Evolutionary conservation across 1,284 basidiomycete species (phyloP), one percentile per base, ranked within the genome.

Genomic region (Neolentinus lepideus): DNA sequence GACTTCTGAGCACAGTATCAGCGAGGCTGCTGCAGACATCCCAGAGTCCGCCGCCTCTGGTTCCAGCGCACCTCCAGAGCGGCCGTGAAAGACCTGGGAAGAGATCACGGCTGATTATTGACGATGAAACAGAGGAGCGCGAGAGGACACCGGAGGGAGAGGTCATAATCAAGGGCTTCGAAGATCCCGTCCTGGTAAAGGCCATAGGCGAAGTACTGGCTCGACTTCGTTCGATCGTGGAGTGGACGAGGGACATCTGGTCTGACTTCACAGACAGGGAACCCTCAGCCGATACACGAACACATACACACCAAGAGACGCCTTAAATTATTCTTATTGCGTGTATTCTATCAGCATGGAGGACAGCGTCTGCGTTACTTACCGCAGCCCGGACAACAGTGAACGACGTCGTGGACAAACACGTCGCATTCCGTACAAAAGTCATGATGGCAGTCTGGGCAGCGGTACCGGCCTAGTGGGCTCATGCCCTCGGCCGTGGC

Each of bases 391-490:
- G 81, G 81, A 67, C 81, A 84, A 16, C 80, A 81, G 62, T 84
- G 81, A 51, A 84, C 69, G 22, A 79, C 79, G 60, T 82, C 79
- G 61, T 84, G 81, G 19, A 84, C 75, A 63, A 83, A 83, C 27
- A 83, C 72, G 66, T 87, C 84, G 65, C 84, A 87, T 27, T 85
- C 83, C 22, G 75, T 71, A 65, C 84, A 85, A 63, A 85, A 82
- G 60, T 79, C 71, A 54, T 76, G 66, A n/a, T 67, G 61, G 66
- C 80, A 82, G 46, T 75, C 71, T 9, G 72, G 72, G 67, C 89
- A 93, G 46, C 81, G 77, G 69, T 94, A 94, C 25, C 91, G 77
- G n/a, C 90, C 88, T 1, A 88, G 72, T 1, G 85, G 81, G 60
- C 88, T 92, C 63, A 93, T 74, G 1, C 87, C 88, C 56, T 90